These are phyloP conservation scores for Chaetomium olivaceum DNA, from an alignment of 2,329 filamentous ascomycete species.

Conservation along the genomic window DNA sequence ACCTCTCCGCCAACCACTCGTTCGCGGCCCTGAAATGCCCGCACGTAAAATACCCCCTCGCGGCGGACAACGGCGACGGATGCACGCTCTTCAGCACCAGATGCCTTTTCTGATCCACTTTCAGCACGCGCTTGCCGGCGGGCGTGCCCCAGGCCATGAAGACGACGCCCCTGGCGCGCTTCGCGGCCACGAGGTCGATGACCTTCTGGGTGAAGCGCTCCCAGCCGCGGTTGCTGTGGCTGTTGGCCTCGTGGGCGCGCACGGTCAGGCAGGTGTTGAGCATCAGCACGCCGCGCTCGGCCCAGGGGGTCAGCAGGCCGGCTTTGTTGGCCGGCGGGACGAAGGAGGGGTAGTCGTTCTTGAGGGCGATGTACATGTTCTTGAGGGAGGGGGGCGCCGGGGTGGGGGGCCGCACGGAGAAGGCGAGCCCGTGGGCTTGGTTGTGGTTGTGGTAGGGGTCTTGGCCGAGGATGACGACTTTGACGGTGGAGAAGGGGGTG, in stretches of 20 bases:
- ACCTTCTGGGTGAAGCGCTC: slow-evolving; percentile 89
- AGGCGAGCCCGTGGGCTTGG: slow-evolving; percentile 94
- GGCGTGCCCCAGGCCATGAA: slow-evolving; percentile 93
- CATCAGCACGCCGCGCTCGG: slow-evolving; percentile 86
- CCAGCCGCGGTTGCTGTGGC: slow-evolving; percentile 85
- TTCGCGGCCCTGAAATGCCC: slow-evolving; percentile 81
- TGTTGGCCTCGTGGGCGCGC: slow-evolving; percentile 82
- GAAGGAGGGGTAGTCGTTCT: slow-evolving; percentile 85
- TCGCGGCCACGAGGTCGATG: slow-evolving; percentile 81
- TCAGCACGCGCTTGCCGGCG: slow-evolving; percentile 75
- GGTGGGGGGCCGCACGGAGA: slow-evolving; percentile 89
- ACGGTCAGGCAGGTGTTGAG: slow-evolving; percentile 96
- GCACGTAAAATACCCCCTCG: slow-evolving; percentile 78
- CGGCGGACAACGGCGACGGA: slow-evolving; percentile 87
- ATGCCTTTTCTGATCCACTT: slow-evolving; percentile 72
- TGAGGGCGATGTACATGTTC: slow-evolving; percentile 90
- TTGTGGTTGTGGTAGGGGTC: slow-evolving; percentile 96
- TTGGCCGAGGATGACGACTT: slow-evolving; percentile 91
- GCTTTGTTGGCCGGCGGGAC: slow-evolving; percentile 71
- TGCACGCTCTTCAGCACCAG: slow-evolving; percentile 84
- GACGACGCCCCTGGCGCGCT: slow-evolving; percentile 78
- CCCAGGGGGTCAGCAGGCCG: slow-evolving; percentile 89
- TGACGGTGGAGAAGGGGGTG: slow-evolving; percentile 84
- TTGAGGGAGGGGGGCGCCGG: slow-evolving; percentile 83
- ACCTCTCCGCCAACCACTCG: slow-evolving; percentile 76